Evolutionary conservation across 2,329 filamentous ascomycete genomes (phyloP).

Genomic region (Stromatinia cepivora): DNA sequence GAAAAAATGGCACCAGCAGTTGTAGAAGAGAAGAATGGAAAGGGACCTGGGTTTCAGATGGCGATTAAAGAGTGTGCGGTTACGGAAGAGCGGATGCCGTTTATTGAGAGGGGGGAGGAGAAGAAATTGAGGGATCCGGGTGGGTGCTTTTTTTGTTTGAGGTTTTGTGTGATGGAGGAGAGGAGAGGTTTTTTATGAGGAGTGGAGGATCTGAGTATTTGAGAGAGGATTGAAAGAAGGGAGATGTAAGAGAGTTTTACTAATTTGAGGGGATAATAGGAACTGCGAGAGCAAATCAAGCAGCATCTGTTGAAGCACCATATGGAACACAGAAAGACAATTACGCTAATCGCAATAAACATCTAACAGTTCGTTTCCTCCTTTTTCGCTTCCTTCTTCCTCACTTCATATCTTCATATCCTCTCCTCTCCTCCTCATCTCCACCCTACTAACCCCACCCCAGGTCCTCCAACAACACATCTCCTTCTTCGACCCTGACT

Average conservation of each 20-base stretch:
- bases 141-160: background rate
- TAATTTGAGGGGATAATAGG: conserved; percentile 32
- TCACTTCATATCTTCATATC: background rate
- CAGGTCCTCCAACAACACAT: conserved; percentile 54
- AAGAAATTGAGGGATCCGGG: background rate
- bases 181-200: too few relatives aligned
- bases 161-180: too few relatives aligned
- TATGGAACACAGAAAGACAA: conserved; percentile 44
- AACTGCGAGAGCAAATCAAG: conserved; percentile 46
- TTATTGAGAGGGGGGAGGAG: background rate
- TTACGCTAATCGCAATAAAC: conserved; percentile 43
- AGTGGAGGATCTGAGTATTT: background rate
- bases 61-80: conserved; percentile 1
- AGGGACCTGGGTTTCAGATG: background rate
- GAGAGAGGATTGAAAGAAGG: background rate
- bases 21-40: too few relatives aligned
- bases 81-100: conserved; percentile 1
- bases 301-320: conserved; percentile 44
- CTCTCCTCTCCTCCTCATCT: background rate
- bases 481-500: conserved; percentile 53
- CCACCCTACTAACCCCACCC: background rate
- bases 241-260: background rate
- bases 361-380: conserved; percentile 38
- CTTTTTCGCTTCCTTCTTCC: background rate
- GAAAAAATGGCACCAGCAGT: too few relatives aligned